Conservation (phyloP, 208 protist species). For the Leishmania braziliensis region DNA sequence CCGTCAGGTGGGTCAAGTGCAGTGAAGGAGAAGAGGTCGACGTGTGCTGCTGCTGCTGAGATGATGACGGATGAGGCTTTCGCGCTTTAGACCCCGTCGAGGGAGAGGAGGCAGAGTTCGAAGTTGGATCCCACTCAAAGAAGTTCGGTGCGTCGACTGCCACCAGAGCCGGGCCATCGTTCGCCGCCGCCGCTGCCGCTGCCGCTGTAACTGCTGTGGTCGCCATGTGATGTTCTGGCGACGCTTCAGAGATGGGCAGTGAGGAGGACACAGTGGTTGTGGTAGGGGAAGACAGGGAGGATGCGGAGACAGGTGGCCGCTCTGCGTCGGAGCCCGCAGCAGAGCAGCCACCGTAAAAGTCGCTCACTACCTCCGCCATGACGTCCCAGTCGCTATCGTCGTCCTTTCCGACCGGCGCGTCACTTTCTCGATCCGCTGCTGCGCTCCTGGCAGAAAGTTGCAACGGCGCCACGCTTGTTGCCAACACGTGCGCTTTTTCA, state of each 20-base stretch:
- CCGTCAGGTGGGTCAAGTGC: constrained; percentile 26
- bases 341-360: neutral
- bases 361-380: neutral
- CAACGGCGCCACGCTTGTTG: neutral
- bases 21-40: constrained; percentile 28
- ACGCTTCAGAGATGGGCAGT: constrained; percentile 5
- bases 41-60: constrained; percentile 11
- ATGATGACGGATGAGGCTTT: neutral
- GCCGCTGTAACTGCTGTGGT: neutral
- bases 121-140: constrained; percentile 80
- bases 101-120: constrained; percentile 33
- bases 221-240: neutral
- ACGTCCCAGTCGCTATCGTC: constrained; percentile 8
- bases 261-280: constrained; percentile 3
- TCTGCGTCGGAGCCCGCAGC: neutral
- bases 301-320: neutral
- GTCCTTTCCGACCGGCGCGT: neutral
- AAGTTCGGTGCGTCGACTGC: constrained; percentile 11
- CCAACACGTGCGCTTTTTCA: neutral
- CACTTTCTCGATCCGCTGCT: neutral
- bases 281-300: constrained; percentile 2
- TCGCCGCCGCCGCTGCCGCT: neutral
- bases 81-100: neutral
- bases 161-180: neutral
- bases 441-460: neutral